A percentile compares a stretch with the other conserved stretches of the same genome.
These are phyloP conservation scores for Beauveria rudraprayagi DNA, from an alignment of 2,329 filamentous ascomycete genomes.

Conservation along the genomic window DNA sequence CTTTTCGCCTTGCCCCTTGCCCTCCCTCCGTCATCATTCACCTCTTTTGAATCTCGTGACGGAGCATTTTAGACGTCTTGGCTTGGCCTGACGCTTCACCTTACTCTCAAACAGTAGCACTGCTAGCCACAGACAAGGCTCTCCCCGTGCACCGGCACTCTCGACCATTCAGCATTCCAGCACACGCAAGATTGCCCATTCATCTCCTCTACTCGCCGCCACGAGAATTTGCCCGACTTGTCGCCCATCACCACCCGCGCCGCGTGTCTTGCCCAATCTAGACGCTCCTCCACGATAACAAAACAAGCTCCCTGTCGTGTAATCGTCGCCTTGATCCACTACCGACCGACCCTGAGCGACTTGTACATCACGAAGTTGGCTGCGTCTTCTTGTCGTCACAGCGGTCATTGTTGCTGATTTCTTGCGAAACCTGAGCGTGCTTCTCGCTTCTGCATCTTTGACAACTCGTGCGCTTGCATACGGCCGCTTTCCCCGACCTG, in stretches of 20 bases:
- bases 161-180: conserved; percentile 15
- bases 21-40: not conserved
- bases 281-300: conserved; percentile 1
- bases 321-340: not conserved
- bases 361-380: not conserved
- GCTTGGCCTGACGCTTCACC: not conserved
- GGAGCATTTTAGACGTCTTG: not conserved
- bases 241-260: not conserved
- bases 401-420: not conserved
- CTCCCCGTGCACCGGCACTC: not conserved
- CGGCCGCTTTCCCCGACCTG: not conserved
- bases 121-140: not conserved
- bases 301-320: not conserved
- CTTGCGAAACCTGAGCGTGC: not conserved
- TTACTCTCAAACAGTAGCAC: not conserved
- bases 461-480: not conserved
- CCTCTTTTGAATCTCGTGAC: not conserved
- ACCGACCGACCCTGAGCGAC: not conserved
- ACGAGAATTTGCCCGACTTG: not conserved
- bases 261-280: conserved; percentile 7
- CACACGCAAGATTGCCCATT: not conserved
- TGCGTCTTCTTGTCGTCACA: not conserved
- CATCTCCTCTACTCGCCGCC: not conserved
- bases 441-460: not conserved
- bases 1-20: not conserved